Evolutionary conservation across 805 yeast genomes (phyloP).

Genomic region (Lachancea kluyveri): DNA sequence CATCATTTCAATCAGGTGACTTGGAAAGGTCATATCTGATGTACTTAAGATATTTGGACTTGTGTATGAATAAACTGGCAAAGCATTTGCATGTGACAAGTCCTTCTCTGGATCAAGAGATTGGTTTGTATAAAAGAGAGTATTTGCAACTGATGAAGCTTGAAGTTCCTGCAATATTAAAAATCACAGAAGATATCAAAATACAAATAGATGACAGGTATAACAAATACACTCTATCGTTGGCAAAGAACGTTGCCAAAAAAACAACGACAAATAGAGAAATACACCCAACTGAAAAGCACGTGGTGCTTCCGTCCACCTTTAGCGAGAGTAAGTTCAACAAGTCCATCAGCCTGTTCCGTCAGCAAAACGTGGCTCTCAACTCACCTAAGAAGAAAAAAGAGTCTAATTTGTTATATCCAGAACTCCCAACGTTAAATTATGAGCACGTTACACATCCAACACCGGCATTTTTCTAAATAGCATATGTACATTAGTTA

Average conservation of each 20-base stretch:
- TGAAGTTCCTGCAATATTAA: slow-evolving; percentile 30
- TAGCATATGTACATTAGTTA: slow-evolving; percentile 1
- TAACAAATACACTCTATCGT: slow-evolving; percentile 19
- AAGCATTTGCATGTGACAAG: slow-evolving; percentile 20
- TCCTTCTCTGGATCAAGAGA: slow-evolving; percentile 1
- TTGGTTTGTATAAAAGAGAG: slow-evolving; percentile 17
- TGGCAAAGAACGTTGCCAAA: slow-evolving; percentile 25
- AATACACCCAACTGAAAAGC: slow-evolving; percentile 3
- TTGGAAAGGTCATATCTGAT: slow-evolving; percentile 47
- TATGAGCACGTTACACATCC: slow-evolving; percentile 4
- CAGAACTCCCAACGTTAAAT: slow-evolving; percentile 23
- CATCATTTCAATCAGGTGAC: slow-evolving; percentile 32
- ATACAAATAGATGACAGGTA: slow-evolving; percentile 16
- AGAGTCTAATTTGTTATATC: slow-evolving; percentile 12
- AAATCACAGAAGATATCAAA: slow-evolving; percentile 25
- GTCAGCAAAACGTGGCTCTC: slow-evolving; percentile 1
- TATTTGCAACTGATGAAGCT: slow-evolving; percentile 23
- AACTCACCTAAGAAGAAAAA: slow-evolving; percentile 1
- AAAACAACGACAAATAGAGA: slow-evolving; percentile 5
- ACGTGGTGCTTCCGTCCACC: slow-evolving; percentile 15
- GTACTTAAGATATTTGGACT: slow-evolving; percentile 53
- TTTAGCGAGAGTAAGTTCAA: slow-evolving; percentile 25
- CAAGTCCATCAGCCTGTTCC: slow-evolving; percentile 15
- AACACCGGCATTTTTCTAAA: not conserved
- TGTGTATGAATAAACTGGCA: slow-evolving; percentile 27